These are phyloP conservation scores for Pichia occidentalis DNA, from an alignment of 805 yeast species.

Conservation along the genomic window DNA sequence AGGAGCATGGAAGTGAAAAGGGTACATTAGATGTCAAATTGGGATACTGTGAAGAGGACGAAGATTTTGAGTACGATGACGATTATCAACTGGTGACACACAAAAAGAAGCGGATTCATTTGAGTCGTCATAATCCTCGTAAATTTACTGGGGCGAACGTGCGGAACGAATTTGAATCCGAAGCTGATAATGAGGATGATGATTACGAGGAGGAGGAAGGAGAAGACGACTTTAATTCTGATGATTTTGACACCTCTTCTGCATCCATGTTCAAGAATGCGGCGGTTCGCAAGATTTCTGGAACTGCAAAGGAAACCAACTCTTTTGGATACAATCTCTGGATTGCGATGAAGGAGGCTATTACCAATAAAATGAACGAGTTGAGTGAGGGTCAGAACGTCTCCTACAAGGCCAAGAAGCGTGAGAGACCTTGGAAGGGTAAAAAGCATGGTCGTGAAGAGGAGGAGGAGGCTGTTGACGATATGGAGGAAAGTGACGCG, in stretches of 20 bases:
- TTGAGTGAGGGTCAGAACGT: constrained; percentile 7
- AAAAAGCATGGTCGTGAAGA: neutral
- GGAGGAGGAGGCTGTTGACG: neutral
- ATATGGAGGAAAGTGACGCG: constrained; percentile 34
- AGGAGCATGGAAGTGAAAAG: no score
- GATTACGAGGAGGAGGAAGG: constrained; percentile 9
- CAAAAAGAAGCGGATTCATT: no score
- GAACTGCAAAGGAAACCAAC: constrained; percentile 11
- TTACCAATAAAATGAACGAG: constrained; percentile 15
- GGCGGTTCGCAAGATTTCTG: neutral
- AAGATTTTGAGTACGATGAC: neutral
- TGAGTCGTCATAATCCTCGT: no score
- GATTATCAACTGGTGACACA: no score
- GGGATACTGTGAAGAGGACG: no score
- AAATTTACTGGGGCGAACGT: no score
- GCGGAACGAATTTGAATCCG: no score
- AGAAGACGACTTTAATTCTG: constrained; percentile 9
- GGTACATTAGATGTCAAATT: no score
- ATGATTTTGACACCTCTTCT: neutral
- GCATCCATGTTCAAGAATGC: no score
- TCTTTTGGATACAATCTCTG: constrained; percentile 25
- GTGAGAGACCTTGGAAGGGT: neutral
- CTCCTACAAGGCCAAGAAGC: no score
- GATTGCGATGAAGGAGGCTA: constrained; percentile 28
- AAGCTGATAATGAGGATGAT: constrained; percentile 11